These are phyloP conservation scores for Pythium plurisporium DNA, from an alignment of 352 stramenopile genomes.

Conservation along the genomic window DNA sequence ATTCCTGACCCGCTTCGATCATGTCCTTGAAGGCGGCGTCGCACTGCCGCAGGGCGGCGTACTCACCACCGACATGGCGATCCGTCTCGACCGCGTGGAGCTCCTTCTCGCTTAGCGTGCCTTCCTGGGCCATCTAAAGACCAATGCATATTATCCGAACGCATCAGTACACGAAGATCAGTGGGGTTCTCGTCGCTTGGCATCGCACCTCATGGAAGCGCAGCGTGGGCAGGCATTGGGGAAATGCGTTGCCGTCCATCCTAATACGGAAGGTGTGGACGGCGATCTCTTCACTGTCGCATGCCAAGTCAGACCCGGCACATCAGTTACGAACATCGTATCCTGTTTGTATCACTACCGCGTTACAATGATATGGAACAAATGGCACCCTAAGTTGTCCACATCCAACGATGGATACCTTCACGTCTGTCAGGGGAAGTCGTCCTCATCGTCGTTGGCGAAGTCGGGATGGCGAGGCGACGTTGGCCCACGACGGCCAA, in stretches of 20 bases:
- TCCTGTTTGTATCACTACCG: conserved; percentile 5
- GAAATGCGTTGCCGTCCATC: conserved; percentile 33
- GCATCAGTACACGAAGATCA: neutral
- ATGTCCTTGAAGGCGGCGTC: conserved; percentile 51
- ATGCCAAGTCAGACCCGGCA: neutral
- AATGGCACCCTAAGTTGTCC: neutral
- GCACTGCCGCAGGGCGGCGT: conserved; percentile 46
- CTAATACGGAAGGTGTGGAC: neutral
- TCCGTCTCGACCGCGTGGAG: conserved; percentile 40
- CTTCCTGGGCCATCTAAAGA: conserved; percentile 29
- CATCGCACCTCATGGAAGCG: conserved; percentile 58
- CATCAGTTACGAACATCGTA: conserved; percentile 6
- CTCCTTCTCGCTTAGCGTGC: conserved; percentile 29
- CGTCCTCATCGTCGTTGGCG: conserved; percentile 36
- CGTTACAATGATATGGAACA: conserved; percentile 12
- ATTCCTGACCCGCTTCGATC: conserved; percentile 23
- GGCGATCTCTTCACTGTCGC: neutral
- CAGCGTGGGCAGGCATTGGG: conserved; percentile 54
- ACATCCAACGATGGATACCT: too few species aligned
- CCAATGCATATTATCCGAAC: neutral
- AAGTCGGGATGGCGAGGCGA: conserved; percentile 26
- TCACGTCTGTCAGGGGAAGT: too few species aligned
- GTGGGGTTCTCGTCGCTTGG: neutral
- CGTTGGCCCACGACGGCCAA: conserved; percentile 15
- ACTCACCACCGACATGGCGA: conserved; percentile 32